Evolutionary conservation across 192 early-diverging fungal genomes (phyloP).

Genomic region (Coemansia sp.): DNA sequence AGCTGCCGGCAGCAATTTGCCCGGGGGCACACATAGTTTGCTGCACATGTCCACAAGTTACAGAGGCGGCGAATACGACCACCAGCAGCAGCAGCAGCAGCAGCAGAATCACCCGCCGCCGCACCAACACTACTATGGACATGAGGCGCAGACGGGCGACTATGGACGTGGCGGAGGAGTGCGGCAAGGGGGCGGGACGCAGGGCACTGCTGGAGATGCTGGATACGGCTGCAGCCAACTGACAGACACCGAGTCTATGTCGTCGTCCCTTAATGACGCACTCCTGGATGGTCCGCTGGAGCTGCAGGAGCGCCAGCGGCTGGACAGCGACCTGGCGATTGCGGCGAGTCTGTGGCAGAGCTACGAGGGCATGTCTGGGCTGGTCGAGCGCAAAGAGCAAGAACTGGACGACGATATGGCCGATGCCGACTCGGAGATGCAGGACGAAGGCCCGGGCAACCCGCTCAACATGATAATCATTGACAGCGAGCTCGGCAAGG

Average conservation of each 20-base stretch:
- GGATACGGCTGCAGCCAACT: not conserved
- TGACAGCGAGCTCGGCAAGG: constrained; percentile 39
- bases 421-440: constrained; percentile 23
- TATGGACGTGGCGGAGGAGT: not conserved
- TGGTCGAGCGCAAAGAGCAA: constrained; percentile 36
- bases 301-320: constrained; percentile 22
- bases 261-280: constrained; percentile 20
- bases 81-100: not conserved
- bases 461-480: constrained; percentile 34
- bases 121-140: not conserved
- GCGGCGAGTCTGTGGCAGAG: constrained; percentile 44
- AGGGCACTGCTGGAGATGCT: not conserved
- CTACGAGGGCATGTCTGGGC: constrained; percentile 28
- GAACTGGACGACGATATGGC: constrained; percentile 24
- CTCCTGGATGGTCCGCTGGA: constrained; percentile 8
- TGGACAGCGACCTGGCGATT: constrained; percentile 46
- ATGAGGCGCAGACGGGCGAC: not conserved
- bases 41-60: too few species aligned
- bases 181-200: not conserved
- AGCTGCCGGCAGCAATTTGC: not conserved
- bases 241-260: constrained; percentile 8
- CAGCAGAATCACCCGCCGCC: not conserved
- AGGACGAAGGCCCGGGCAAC: constrained; percentile 21
- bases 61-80: not conserved
- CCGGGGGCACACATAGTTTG: too few species aligned